A percentile compares a stretch with the other conserved stretches of the same genome.
Evolutionary conservation across 306 rosid genomes (phyloP).

Genomic region (Cucurbita argyrosperma): DNA sequence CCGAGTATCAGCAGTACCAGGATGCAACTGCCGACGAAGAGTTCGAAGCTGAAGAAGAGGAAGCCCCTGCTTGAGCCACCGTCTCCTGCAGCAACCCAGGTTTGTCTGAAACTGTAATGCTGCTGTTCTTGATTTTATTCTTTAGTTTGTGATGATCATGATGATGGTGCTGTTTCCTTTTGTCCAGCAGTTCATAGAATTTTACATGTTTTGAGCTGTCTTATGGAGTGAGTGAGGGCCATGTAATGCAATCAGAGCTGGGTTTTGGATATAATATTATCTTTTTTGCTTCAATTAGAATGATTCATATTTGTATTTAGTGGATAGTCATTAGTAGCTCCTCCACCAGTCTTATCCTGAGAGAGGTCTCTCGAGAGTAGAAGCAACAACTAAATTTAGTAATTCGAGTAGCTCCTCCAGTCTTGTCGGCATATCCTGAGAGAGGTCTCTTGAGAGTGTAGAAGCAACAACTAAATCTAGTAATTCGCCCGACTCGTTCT

Average conservation of each 20-base stretch:
- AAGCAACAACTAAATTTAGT: too few species aligned
- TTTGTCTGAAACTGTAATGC: constrained; percentile 8
- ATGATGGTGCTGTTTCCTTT: background rate
- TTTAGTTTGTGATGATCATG: constrained; percentile 4
- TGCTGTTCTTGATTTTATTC: background rate
- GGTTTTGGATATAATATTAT: constrained; percentile 20
- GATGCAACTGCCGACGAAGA: constrained; percentile 59
- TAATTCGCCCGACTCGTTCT: too few species aligned
- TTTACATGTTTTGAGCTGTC: constrained; percentile 21
- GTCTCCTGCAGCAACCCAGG: background rate
- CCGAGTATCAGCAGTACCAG: constrained; percentile 87
- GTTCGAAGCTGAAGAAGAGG: constrained; percentile 38
- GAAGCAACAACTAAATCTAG: too few species aligned
- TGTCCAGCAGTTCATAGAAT: constrained; percentile 3
- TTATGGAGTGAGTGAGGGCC: constrained; percentile 22
- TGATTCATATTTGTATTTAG: constrained; percentile 20
- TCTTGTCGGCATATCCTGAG: too few species aligned
- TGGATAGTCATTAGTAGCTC: too few species aligned
- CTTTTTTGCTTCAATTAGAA: constrained; percentile 14
- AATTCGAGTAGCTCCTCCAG: too few species aligned
- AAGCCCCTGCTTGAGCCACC: constrained; percentile 28
- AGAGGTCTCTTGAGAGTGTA: too few species aligned
- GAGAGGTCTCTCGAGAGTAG: too few species aligned
- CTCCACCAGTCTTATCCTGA: too few species aligned
- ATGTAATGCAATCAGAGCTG: constrained; percentile 26